phyloP scores from a whole-genome alignment of 768 basidiomycete genomes.

The Naganishia vishniacii region DNA sequence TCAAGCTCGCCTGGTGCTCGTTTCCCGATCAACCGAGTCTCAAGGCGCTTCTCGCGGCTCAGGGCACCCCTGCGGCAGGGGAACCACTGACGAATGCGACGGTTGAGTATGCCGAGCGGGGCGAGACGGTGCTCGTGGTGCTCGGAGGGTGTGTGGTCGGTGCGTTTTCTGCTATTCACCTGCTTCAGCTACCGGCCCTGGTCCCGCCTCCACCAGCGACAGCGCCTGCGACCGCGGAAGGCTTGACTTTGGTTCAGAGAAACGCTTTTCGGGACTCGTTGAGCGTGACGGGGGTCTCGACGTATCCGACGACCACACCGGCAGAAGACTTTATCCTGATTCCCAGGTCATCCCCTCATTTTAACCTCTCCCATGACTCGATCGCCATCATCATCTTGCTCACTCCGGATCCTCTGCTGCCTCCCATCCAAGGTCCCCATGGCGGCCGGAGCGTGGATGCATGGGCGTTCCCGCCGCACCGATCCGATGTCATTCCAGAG shows the following conservation, averaged over 20 bases:
- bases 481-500: conserved; percentile 34
- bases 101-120: conserved; percentile 54
- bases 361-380: conserved; percentile 63
- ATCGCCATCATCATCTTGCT: conserved; percentile 61
- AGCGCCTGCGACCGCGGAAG: conserved; percentile 28
- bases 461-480: conserved; percentile 66
- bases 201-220: conserved; percentile 35
- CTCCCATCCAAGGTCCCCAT: conserved; percentile 40
- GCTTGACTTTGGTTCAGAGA: conserved; percentile 53
- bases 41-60: conserved; percentile 47
- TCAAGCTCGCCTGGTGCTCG: conserved; percentile 77
- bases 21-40: conserved; percentile 56
- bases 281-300: conserved; percentile 51
- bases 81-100: conserved; percentile 44
- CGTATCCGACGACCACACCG: conserved; percentile 58
- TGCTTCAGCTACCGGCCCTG: conserved; percentile 60
- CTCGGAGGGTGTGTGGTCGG: conserved; percentile 66
- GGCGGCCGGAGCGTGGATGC: conserved; percentile 58
- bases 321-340: conserved; percentile 75
- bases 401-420: conserved; percentile 50
- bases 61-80: conserved; percentile 30
- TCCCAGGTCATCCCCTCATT: conserved; percentile 67
- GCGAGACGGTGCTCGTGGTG: conserved; percentile 66
- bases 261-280: conserved; percentile 62
- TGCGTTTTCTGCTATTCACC: conserved; percentile 60